A percentile compares a stretch with the other conserved stretches of the same genome.
Conservation (phyloP, 306 rosid genomes). For the Vachellia pachyceras region DNA sequence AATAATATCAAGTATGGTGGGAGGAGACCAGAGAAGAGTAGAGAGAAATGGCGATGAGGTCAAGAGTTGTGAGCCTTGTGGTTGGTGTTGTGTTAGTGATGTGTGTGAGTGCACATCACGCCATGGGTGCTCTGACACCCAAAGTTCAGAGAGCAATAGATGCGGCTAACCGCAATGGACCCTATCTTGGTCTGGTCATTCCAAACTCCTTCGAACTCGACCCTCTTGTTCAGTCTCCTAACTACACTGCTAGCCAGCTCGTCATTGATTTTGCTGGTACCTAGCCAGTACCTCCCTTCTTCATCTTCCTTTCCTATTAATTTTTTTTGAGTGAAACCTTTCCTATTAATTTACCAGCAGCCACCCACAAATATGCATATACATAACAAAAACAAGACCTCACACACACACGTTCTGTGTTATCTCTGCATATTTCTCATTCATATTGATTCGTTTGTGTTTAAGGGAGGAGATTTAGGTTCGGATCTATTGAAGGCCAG, state of each 20-base stretch:
- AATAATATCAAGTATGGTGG: not conserved
- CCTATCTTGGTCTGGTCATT: slow-evolving; percentile 51
- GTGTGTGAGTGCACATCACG: not conserved
- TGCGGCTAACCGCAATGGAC: slow-evolving; percentile 40
- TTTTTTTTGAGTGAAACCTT: no score
- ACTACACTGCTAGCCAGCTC: slow-evolving; percentile 20
- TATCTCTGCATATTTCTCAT: no score
- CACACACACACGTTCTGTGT: no score
- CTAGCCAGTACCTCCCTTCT: no score
- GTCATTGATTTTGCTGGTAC: slow-evolving; percentile 47
- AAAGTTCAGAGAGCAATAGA: slow-evolving; percentile 5
- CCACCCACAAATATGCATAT: no score
- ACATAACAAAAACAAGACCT: no score
- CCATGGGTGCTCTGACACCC: slow-evolving; percentile 29
- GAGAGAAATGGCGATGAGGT: not conserved
- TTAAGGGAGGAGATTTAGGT: slow-evolving; percentile 10
- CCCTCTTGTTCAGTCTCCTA: slow-evolving; percentile 47
- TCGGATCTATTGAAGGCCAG: not conserved
- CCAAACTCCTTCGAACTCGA: slow-evolving; percentile 50
- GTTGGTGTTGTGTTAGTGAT: not conserved
- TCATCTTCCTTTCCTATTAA: not conserved
- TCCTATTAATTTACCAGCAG: no score
- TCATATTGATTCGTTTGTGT: not conserved
- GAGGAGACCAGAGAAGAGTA: not conserved
- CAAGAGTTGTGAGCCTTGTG: not conserved